Base-by-base conservation (phyloP, 2,329 filamentous ascomycete genomes). In the Aspergillus ochraceus region DNA sequence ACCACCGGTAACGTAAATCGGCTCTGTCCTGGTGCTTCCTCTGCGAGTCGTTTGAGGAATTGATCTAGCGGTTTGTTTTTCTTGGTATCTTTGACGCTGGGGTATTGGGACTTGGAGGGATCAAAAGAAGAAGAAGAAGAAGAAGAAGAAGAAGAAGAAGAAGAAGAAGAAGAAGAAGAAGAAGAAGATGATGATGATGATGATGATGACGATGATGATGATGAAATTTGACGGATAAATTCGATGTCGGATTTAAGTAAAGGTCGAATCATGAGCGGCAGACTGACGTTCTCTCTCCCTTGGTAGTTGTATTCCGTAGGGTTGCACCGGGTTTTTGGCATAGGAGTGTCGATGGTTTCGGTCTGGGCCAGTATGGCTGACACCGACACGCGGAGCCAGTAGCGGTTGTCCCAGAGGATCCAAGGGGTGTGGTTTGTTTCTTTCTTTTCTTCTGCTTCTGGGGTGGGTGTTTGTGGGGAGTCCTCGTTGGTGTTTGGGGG, bases 401-500 rank as follows among this genome's bases (percentile, higher is more conserved):
- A 86, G 20, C 85, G 77, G 51, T 79, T 77, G 65, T 86, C 84
- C 76, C 83, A 86, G 17, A 87, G 75, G 8, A 65, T 68, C 73
- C 76, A 78, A 6, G 61, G 54, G 4, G 62, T 29, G 26, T 29
- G 17, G 42, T 29, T 47, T 52, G 29, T 36, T 26, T 52, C 12
- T 29, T 12, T 12, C 30, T n/a, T 8, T 9, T 29, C 26, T 29
- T 29, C 5, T 24, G 3, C 24, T 24, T 24, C 26, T 29, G 8
- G 26, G 26, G 26, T 32, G 9, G 30, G 30, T 32, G 9, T 4
- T 36, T 36, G 6, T 9, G 8, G 8, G 26, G 26, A 2, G 26
- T 9, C 8, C 4, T 29, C 9, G 26, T 29, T 29, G 8, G 26
- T 29, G 26, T 29, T 29, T n/a, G n/a, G n/a, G n/a, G n/a, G n/a